Percentiles rank a stretch among this genome's conserved stretches.
Conservation (phyloP, 116 monocot genomes). For the Cymodocea nodosa region DNA sequence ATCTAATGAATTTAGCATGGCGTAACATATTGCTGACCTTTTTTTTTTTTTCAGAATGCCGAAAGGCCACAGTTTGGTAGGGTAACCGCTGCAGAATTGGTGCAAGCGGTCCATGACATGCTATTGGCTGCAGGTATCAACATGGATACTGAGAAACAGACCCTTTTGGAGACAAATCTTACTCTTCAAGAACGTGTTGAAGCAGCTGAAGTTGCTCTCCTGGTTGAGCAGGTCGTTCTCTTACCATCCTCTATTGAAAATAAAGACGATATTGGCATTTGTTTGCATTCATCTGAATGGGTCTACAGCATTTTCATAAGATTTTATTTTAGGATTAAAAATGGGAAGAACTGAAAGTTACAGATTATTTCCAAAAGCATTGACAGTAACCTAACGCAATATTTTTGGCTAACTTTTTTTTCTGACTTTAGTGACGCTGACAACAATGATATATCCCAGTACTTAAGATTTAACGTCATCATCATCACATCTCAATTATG, state of each 20-base stretch:
- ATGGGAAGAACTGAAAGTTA: too few species aligned
- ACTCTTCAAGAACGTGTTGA: slow-evolving; percentile 79
- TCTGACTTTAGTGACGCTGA: neutral
- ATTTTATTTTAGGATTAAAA: too few species aligned
- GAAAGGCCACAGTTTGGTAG: slow-evolving; percentile 45
- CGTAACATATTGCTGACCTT: neutral
- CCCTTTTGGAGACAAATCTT: slow-evolving; percentile 67
- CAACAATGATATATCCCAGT: neutral
- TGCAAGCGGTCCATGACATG: slow-evolving; percentile 93
- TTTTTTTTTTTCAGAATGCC: slow-evolving; percentile 18
- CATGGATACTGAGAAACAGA: slow-evolving; percentile 67
- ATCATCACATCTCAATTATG: neutral
- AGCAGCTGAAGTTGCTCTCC: slow-evolving; percentile 69
- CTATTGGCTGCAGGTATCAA: slow-evolving; percentile 71
- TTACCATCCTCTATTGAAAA: slow-evolving; percentile 1
- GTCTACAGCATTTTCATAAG: too few species aligned
- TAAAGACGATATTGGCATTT: neutral
- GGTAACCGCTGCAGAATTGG: slow-evolving; percentile 69
- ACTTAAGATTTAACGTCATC: neutral
- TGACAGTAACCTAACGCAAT: too few species aligned
- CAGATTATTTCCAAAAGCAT: too few species aligned
- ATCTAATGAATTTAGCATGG: neutral
- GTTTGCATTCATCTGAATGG: too few species aligned
- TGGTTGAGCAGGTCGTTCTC: slow-evolving; percentile 78
- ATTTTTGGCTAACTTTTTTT: neutral